A percentile compares a stretch with the other conserved stretches of the same genome.
phyloP scores from a whole-genome alignment of 164 flowering plant species.

The Tetracentron sinense region DNA sequence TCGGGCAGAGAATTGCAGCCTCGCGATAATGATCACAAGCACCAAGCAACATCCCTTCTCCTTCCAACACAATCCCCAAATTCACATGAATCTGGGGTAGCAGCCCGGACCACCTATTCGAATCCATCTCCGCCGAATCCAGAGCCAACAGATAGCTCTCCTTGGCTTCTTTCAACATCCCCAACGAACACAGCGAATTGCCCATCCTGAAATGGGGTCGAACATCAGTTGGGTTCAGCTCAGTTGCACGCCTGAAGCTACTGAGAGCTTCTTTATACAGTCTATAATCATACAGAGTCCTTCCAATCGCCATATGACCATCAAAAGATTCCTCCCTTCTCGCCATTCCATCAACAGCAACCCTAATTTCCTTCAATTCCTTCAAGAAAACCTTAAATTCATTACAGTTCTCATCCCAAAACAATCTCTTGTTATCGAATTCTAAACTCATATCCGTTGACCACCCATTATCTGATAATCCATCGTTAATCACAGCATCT shows the following conservation, averaged over 20 bases:
- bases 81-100: constrained; percentile 23
- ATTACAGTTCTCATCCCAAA: constrained; percentile 2
- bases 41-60: constrained; percentile 17
- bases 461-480: constrained; percentile 18
- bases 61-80: constrained; percentile 21
- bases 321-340: constrained; percentile 17
- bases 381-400: constrained; percentile 14
- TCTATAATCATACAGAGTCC: constrained; percentile 15
- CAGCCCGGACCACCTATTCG: constrained; percentile 9
- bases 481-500: not conserved
- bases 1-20: constrained; percentile 21
- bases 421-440: constrained; percentile 1
- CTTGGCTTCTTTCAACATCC: constrained; percentile 9
- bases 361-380: constrained; percentile 14
- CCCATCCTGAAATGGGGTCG: constrained; percentile 18
- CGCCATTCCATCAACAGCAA: constrained; percentile 2
- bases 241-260: constrained; percentile 16
- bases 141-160: constrained; percentile 12
- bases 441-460: constrained; percentile 14
- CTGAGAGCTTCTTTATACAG: constrained; percentile 13
- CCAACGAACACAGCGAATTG: constrained; percentile 12
- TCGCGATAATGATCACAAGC: constrained; percentile 23
- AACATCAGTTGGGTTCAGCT: constrained; percentile 16
- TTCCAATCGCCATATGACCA: constrained; percentile 20
- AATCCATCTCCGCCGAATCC: constrained; percentile 14